Evolutionary conservation across 768 basidiomycete genomes (phyloP), one percentile per base, ranked within the genome.

Genomic region (Pisolithus marmoratus): DNA sequence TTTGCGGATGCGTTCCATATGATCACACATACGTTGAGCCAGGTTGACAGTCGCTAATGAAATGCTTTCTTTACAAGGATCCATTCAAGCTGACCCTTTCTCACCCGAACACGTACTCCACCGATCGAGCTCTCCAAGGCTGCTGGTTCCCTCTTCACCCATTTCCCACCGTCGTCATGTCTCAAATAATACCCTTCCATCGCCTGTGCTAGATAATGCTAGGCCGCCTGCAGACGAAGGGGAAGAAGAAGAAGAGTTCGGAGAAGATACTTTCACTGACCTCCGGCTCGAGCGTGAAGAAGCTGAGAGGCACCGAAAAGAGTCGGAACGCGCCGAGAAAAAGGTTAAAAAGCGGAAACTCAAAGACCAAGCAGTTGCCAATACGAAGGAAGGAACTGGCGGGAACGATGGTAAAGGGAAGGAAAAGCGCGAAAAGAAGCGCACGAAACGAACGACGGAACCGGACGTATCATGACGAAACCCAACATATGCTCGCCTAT

Each of bases 11-110:
- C 23, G 15, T 47, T n/a, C 19, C 4, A 24, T 36, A 36, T 20
- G n/a, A 31, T 34, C 34, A 34, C 34, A 31, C 20, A 17, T 17
- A 17, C 14, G 20, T 23, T 34, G 9, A n/a, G n/a, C 29, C 29
- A 96, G 94, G 23, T 66, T 94, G 53, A 93, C 85, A 14, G 81
- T 94, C 31, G 91, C 92, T 29, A 94, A 96, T 62, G 87, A 94
- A 63, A 94, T 95, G 91, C 71, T 96, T 19, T 94, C 92, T 2
- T 70, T 96, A 12, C 76, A 90, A 27, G 93, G 93, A 8, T 93
- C 91, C 3, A 73, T 94, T 53, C 88, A 90, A 59, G 65, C 71
- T 4, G 82, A 90, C 59, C 88, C 87, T 2, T 88, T 90, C 67
- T 84, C 85, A 5, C 75, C 79, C 1, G 72, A 71, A 42, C 85